Percentiles rank a stretch among this genome's conserved stretches.
These are phyloP conservation scores for Ceratocystis cubensis DNA, from an alignment of 2,329 filamentous ascomycete species.

Conservation along the genomic window DNA sequence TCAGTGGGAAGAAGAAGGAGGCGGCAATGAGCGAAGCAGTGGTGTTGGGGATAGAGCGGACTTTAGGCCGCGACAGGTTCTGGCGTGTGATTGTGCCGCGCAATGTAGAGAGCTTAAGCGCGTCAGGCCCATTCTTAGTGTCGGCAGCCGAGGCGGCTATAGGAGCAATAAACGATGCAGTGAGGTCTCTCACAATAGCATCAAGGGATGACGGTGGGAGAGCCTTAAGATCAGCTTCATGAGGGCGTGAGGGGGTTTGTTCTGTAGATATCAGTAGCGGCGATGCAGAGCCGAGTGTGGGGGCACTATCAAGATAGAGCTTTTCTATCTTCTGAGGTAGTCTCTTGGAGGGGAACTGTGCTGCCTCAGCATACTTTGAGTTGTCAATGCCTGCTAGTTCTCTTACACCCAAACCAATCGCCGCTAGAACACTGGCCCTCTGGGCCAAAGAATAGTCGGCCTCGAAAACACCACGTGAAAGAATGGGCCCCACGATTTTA, in stretches of 20 bases:
- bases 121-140: constrained; percentile 61
- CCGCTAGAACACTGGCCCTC: constrained; percentile 66
- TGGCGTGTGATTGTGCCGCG: constrained; percentile 35
- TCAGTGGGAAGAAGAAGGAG: constrained; percentile 77
- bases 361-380: constrained; percentile 37
- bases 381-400: constrained; percentile 69
- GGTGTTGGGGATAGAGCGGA: constrained; percentile 57
- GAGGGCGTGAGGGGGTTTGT: constrained; percentile 21
- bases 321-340: constrained; percentile 63
- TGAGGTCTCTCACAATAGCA: constrained; percentile 53
- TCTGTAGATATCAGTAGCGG: constrained; percentile 8
- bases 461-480: constrained; percentile 73
- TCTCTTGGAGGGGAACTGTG: constrained; percentile 65
- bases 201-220: constrained; percentile 51
- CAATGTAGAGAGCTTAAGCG: constrained; percentile 81
- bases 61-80: constrained; percentile 36
- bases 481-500: constrained; percentile 67
- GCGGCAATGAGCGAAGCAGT: constrained; percentile 63
- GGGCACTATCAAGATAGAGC: constrained; percentile 43
- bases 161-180: constrained; percentile 63
- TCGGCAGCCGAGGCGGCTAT: constrained; percentile 74
- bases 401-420: constrained; percentile 67
- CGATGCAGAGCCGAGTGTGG: constrained; percentile 18
- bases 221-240: constrained; percentile 35
- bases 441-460: constrained; percentile 85